These are phyloP conservation scores for Sporothrix pseudoabietina DNA, from an alignment of 2,329 filamentous ascomycete species.

Conservation along the genomic window DNA sequence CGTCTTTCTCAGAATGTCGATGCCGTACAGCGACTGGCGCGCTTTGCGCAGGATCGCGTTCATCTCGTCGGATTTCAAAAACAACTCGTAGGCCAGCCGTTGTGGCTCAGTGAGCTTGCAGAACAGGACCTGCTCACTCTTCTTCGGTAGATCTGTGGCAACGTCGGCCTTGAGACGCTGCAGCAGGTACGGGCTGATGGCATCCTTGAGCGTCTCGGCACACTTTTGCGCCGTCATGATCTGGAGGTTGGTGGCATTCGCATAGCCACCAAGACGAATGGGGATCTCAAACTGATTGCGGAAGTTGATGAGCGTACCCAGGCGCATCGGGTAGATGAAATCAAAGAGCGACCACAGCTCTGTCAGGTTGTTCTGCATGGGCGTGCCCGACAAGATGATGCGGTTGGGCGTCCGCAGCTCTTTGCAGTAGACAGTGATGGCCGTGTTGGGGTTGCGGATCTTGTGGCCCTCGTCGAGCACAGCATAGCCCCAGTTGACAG, in stretches of 20 bases:
- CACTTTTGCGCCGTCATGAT: slow-evolving; percentile 94
- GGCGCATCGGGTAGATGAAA: slow-evolving; percentile 93
- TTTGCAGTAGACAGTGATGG: slow-evolving; percentile 94
- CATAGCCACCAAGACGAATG: slow-evolving; percentile 90
- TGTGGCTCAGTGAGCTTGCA: slow-evolving; percentile 86
- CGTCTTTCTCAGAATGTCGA: slow-evolving; percentile 91
- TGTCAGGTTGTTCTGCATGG: slow-evolving; percentile 94
- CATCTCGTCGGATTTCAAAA: slow-evolving; percentile 82
- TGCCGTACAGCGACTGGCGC: slow-evolving; percentile 80
- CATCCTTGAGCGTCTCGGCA: slow-evolving; percentile 88
- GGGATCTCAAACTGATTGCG: slow-evolving; percentile 90
- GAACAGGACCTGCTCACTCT: slow-evolving; percentile 94
- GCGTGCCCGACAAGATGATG: slow-evolving; percentile 91
- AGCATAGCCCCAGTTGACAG: slow-evolving; percentile 87
- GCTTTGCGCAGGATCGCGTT: slow-evolving; percentile 74
- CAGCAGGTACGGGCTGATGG: slow-evolving; percentile 89
- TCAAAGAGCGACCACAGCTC: slow-evolving; percentile 98
- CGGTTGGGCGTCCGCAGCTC: slow-evolving; percentile 87
- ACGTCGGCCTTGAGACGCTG: slow-evolving; percentile 94
- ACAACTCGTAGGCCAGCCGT: slow-evolving; percentile 76
- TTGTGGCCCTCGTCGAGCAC: slow-evolving; percentile 97
- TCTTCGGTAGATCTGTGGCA: slow-evolving; percentile 88
- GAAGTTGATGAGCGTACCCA: slow-evolving; percentile 90
- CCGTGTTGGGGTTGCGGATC: slow-evolving; percentile 93
- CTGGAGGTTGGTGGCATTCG: slow-evolving; percentile 90